These are phyloP conservation scores for Aspergillus quadricinctus DNA, from an alignment of 2,329 filamentous ascomycete species.

Conservation along the genomic window DNA sequence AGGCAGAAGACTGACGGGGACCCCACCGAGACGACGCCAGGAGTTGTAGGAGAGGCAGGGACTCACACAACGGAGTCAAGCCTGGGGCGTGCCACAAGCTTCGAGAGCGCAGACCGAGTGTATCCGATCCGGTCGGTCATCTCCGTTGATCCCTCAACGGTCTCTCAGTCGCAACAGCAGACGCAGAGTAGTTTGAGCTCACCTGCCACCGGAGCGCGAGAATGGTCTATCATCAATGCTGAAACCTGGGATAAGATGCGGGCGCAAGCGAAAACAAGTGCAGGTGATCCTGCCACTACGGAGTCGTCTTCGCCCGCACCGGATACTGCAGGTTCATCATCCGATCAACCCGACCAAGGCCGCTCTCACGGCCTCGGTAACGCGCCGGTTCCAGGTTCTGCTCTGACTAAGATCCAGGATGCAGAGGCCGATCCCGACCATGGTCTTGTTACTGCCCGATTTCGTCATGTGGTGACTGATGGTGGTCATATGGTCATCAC, in stretches of 20 bases:
- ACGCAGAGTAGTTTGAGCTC: constrained; percentile 10
- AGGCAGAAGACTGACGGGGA: neutral
- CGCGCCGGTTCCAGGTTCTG: neutral
- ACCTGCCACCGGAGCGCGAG: constrained; percentile 19
- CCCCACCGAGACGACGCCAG: neutral
- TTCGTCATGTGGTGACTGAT: constrained; percentile 71
- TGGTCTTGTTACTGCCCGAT: constrained; percentile 64
- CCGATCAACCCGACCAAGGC: neutral
- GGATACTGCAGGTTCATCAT: neutral
- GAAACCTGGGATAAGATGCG: constrained; percentile 21
- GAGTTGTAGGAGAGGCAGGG: neutral
- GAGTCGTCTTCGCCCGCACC: neutral
- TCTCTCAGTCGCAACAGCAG: constrained; percentile 22
- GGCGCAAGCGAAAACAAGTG: constrained; percentile 5
- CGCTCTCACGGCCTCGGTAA: neutral
- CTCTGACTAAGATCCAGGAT: neutral
- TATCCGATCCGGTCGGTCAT: constrained; percentile 80
- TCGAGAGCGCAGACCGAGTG: constrained; percentile 54
- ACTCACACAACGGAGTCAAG: neutral
- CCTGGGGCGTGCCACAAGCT: constrained; percentile 1
- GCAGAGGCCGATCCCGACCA: constrained; percentile 36
- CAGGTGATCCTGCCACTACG: neutral
- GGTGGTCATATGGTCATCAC: constrained; percentile 80
- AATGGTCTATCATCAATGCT: constrained; percentile 27
- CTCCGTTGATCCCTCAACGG: constrained; percentile 58